Conservation (phyloP, 176 grass and related monocot genomes). For the Juncus inflexus region DNA sequence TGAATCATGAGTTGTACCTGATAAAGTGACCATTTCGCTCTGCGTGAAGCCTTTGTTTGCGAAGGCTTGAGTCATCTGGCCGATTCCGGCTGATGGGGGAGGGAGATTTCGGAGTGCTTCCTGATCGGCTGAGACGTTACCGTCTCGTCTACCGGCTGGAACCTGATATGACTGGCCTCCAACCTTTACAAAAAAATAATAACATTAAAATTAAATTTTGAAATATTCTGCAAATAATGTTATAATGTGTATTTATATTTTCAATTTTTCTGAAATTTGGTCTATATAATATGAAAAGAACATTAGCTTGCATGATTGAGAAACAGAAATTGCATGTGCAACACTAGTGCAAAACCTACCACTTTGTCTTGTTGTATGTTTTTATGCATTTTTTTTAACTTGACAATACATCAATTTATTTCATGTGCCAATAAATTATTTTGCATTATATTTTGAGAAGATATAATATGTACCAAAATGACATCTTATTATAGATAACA, state of each 20-base stretch:
- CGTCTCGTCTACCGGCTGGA: conserved; percentile 61
- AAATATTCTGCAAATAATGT: conserved; percentile 27
- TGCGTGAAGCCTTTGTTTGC: conserved; percentile 57
- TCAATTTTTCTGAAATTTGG: no score
- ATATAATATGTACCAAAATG: no score
- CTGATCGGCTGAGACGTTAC: conserved; percentile 35
- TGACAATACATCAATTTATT: no score
- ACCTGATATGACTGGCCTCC: conserved; percentile 74
- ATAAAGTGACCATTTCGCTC: conserved; percentile 74
- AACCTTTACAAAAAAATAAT: conserved; percentile 28
- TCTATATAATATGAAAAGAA: neutral
- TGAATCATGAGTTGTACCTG: conserved; percentile 25
- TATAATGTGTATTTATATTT: no score
- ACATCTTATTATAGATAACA: no score
- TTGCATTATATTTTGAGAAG: no score
- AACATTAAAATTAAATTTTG: conserved; percentile 9
- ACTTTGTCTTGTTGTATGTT: no score
- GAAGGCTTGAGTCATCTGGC: conserved; percentile 60
- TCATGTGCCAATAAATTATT: no score
- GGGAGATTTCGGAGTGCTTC: conserved; percentile 69
- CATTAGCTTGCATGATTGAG: conserved; percentile 2
- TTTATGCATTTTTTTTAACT: no score
- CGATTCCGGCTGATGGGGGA: conserved; percentile 36
- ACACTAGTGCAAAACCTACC: no score
- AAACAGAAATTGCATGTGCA: no score